Conservation (phyloP, 352 stramenopile species). For the Aphanomyces invadans region DNA sequence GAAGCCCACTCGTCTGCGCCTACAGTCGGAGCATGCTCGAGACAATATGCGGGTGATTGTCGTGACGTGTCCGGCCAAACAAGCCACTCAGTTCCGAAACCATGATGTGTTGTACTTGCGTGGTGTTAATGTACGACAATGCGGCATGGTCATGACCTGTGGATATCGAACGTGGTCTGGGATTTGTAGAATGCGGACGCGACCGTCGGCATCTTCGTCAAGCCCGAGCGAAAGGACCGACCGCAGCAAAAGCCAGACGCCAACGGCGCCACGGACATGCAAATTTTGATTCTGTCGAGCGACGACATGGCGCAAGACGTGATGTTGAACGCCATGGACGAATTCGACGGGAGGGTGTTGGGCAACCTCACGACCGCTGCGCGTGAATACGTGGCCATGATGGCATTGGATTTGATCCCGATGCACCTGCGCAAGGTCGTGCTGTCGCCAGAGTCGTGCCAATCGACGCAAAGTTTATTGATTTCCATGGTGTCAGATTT, state of each 20-base stretch:
- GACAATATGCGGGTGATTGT: conserved; percentile 77
- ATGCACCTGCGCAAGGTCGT: conserved; percentile 72
- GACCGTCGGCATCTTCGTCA: conserved; percentile 1
- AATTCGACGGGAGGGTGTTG: conserved; percentile 71
- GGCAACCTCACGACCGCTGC: conserved; percentile 71
- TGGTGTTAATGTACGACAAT: not conserved
- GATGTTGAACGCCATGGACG: conserved; percentile 27
- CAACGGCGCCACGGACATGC: conserved; percentile 52
- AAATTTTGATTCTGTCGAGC: conserved; percentile 74
- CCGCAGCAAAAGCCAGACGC: conserved; percentile 33
- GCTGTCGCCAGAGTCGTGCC: conserved; percentile 66
- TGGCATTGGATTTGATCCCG: conserved; percentile 76
- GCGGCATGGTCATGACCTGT: no score
- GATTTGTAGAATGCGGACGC: conserved; percentile 13
- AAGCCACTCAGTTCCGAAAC: conserved; percentile 49
- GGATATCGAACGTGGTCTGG: no score
- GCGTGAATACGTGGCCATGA: conserved; percentile 75
- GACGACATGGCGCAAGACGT: conserved; percentile 34
- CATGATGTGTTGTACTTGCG: conserved; percentile 66
- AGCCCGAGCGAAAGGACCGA: conserved; percentile 9
- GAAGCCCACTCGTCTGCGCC: conserved; percentile 39
- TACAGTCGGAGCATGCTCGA: conserved; percentile 68
- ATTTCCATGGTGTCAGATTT: conserved; percentile 55
- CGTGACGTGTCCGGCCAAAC: conserved; percentile 39
- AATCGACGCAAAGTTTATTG: conserved; percentile 70